Evolutionary conservation across 176 grass and related monocot genomes (phyloP).

Genomic region (Triticum monococcum): DNA sequence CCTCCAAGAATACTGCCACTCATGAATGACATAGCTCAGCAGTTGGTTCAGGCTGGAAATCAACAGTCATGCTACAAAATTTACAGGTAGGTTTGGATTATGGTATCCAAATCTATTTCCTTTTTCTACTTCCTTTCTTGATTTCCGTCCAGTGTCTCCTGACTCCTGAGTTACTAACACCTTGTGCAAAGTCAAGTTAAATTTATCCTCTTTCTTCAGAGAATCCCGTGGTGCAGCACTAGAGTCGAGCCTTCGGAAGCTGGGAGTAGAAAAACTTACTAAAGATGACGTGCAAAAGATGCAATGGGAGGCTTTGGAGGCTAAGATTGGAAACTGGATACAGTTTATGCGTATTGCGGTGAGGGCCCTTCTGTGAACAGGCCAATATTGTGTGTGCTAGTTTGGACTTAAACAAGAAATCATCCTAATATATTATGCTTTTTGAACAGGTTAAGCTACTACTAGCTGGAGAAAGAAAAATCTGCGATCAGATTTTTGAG

Average conservation of each 20-base stretch:
- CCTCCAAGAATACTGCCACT: constrained; percentile 79
- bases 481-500: constrained; percentile 85
- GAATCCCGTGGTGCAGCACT: constrained; percentile 63
- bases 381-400: not conserved
- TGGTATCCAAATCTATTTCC: not conserved
- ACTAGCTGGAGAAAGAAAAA: constrained; percentile 81
- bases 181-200: constrained; percentile 14
- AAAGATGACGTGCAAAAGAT: constrained; percentile 98
- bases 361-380: constrained; percentile 25
- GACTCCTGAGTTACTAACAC: not conserved
- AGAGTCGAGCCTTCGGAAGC: constrained; percentile 73
- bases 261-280: constrained; percentile 81
- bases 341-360: constrained; percentile 94
- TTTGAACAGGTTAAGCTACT: constrained; percentile 78
- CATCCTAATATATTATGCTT: constrained; percentile 22
- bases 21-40: constrained; percentile 88
- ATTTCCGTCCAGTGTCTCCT: constrained; percentile 1
- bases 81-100: constrained; percentile 22
- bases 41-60: constrained; percentile 83
- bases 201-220: constrained; percentile 42
- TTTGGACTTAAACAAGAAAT: constrained; percentile 7
- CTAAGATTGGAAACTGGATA: constrained; percentile 97
- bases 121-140: not conserved
- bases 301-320: constrained; percentile 93
- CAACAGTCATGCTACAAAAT: constrained; percentile 60